Evolutionary conservation across 2,329 filamentous ascomycete species (phyloP), one percentile per base, ranked within the genome.

Genomic region (Neonectria sp.): DNA sequence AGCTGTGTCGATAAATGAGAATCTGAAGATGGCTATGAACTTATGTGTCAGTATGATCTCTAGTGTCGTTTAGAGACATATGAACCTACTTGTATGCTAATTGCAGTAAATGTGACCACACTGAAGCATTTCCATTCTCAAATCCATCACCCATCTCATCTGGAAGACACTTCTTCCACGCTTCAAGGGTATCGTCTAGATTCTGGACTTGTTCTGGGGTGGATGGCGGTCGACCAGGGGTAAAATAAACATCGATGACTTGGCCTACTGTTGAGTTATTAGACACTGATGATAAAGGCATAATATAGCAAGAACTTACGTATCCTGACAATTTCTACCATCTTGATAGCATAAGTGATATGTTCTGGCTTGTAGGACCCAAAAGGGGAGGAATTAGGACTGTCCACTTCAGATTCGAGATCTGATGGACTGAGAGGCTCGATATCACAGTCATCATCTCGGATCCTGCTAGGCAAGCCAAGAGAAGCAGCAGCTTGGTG

Each of bases 381-480:
- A 65, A 81, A 78, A 1, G 68, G 55, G 1, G 76, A 74, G 12
- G 70, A 56, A 5, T 70, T 57, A 4, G 65, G 61, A 25, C 70
- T 70, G 6, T 72, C 67, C 6, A 71, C 68, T 45, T 80, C 78
- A 2, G 76, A 76, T n/a, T 79, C 76, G 3, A 82, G 67, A 55
- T 82, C 80, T 11, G 73, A 62, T 0, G 73, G 63, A 4, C 69
- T 75, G 11, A 82, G 59, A 0, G 77, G 76, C 63, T 82, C 80
- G 45, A 81, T 79, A 24, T 82, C 80, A 49, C 80, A 82, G 63
- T 82, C 80, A 29, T 82, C 79, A 31, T 82, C 80, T 49, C 80
- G 65, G 15, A 82, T 82, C 13, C 80, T 73, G 40, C 80, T 81
- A 0, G 80, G 80, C 1, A 82, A 68, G 0, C 80, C 80, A 0